Evolutionary conservation across 2,329 filamentous ascomycete species (phyloP).

Genomic region (Dactylellina leptospora): DNA sequence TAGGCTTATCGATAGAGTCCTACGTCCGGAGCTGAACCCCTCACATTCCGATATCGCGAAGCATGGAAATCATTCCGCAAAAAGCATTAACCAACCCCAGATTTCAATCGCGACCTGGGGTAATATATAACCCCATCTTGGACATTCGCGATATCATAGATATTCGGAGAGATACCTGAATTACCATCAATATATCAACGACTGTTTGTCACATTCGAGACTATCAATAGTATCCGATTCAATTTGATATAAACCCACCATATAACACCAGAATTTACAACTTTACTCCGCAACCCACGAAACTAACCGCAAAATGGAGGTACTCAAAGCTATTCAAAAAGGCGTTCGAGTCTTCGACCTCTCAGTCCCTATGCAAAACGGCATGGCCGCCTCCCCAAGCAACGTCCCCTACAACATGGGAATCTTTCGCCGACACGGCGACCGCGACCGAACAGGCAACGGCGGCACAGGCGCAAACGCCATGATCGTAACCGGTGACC

Average conservation of each 20-base stretch:
- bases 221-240: background rate
- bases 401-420: conserved; percentile 49
- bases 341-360: conserved; percentile 51
- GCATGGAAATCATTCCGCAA: background rate
- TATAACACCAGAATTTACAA: background rate
- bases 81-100: background rate
- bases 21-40: background rate
- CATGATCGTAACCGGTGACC: conserved; percentile 41
- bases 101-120: background rate
- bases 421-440: conserved; percentile 16
- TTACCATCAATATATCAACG: background rate
- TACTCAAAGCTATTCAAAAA: conserved; percentile 35
- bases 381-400: conserved; percentile 50
- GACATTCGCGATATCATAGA: background rate
- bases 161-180: background rate
- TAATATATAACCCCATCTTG: background rate
- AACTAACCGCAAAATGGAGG: conserved; percentile 10
- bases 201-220: background rate
- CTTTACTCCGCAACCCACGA: background rate
- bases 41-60: conserved; percentile 20
- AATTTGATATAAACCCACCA: background rate
- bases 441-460: conserved; percentile 19
- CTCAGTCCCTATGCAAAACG: conserved; percentile 48
- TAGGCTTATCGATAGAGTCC: background rate
- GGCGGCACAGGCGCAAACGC: conserved; percentile 34